phyloP scores from a whole-genome alignment of 495 filamentous ascomycete genomes.

The Xeromyces bisporus region DNA sequence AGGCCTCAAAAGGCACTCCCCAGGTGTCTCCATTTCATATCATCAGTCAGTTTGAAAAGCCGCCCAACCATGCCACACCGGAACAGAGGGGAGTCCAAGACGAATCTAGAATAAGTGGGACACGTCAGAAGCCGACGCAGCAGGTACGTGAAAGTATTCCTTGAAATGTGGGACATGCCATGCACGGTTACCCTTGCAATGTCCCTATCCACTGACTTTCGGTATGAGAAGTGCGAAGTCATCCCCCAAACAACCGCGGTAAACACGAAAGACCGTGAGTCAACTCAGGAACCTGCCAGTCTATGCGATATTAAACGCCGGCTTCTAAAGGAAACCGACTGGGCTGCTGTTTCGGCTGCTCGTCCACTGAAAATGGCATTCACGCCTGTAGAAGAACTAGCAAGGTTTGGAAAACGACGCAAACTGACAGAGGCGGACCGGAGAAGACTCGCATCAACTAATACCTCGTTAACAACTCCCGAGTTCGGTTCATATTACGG shows the following conservation, averaged over 20 bases:
- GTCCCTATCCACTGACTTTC: too few relatives aligned
- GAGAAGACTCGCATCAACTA: slow-evolving; percentile 8
- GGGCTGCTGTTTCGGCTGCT: slow-evolving; percentile 17
- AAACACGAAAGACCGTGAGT: background rate
- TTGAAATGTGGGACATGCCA: too few relatives aligned
- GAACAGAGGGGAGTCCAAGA: background rate
- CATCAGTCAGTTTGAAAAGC: slow-evolving; percentile 2
- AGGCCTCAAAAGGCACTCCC: slow-evolving; percentile 4
- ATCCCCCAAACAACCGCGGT: too few relatives aligned
- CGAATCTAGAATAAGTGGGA: too few relatives aligned
- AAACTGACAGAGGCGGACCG: slow-evolving; percentile 19
- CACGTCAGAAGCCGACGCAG: too few relatives aligned
- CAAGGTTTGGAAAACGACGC: slow-evolving; percentile 22
- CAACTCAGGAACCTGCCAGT: slow-evolving; percentile 1
- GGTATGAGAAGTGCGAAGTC: too few relatives aligned
- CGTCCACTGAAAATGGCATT: slow-evolving; percentile 21
- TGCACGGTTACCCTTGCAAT: too few relatives aligned
- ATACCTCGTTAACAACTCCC: background rate
- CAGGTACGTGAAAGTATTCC: too few relatives aligned
- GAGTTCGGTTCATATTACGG: background rate
- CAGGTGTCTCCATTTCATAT: slow-evolving; percentile 6
- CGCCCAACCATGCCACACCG: slow-evolving; percentile 1
- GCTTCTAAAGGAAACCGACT: slow-evolving; percentile 20
- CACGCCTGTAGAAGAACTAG: slow-evolving; percentile 11
- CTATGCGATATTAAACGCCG: slow-evolving; percentile 15